Evolutionary conservation across 805 yeast species (phyloP).

Genomic region (Ogataea salicorniae): DNA sequence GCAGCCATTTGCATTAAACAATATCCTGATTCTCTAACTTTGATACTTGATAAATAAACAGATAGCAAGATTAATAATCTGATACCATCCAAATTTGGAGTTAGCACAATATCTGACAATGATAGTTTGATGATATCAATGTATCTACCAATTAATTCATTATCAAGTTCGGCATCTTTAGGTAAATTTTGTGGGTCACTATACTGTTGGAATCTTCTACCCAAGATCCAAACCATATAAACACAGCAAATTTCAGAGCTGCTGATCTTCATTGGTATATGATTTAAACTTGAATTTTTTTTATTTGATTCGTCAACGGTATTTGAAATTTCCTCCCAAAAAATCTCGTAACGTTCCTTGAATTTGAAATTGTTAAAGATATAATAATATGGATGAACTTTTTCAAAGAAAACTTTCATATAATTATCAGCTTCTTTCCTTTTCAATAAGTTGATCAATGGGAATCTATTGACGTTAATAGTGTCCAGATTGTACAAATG

Average conservation of each 20-base stretch:
- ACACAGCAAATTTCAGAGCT: slow-evolving; percentile 38
- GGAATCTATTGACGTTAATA: slow-evolving; percentile 33
- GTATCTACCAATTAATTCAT: slow-evolving; percentile 28
- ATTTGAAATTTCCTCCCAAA: slow-evolving; percentile 33
- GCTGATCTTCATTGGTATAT: slow-evolving; percentile 20
- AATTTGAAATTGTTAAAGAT: slow-evolving; percentile 34
- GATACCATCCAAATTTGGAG: slow-evolving; percentile 42
- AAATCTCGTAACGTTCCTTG: slow-evolving; percentile 31
- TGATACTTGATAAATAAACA: slow-evolving; percentile 38
- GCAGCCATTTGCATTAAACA: slow-evolving; percentile 42
- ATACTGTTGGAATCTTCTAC: slow-evolving; percentile 29
- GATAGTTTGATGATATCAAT: slow-evolving; percentile 39
- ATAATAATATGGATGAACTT: slow-evolving; percentile 40
- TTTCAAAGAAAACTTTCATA: slow-evolving; percentile 34
- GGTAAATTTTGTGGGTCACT: slow-evolving; percentile 24
- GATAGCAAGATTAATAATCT: slow-evolving; percentile 38
- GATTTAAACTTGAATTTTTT: slow-evolving; percentile 1
- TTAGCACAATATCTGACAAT: slow-evolving; percentile 38
- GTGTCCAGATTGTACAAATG: slow-evolving; percentile 29
- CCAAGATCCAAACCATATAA: slow-evolving; percentile 43
- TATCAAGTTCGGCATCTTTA: slow-evolving; percentile 17
- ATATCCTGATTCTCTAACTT: slow-evolving; percentile 45
- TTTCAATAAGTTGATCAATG: slow-evolving; percentile 31
- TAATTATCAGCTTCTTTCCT: slow-evolving; percentile 34
- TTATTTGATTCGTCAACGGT: slow-evolving; percentile 1